Percentiles rank a stretch among this genome's conserved stretches.
Evolutionary conservation across 2,329 filamentous ascomycete genomes (phyloP).

Genomic region (Pyricularia grisea): DNA sequence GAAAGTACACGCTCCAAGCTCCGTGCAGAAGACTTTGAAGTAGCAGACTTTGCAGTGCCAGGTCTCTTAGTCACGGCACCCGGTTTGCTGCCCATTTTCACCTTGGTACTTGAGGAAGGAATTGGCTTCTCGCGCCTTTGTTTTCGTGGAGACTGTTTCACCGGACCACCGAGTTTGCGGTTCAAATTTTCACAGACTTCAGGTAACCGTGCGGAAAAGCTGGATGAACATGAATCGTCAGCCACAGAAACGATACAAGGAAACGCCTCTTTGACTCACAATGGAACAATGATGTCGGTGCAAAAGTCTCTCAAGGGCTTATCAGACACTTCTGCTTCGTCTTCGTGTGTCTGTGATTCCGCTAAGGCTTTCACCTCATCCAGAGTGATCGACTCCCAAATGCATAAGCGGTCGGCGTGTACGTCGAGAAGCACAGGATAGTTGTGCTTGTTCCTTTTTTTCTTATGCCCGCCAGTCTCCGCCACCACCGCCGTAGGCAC

Average conservation of each 20-base stretch:
- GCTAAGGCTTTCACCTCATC: conserved; percentile 44
- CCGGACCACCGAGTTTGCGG: conserved; percentile 66
- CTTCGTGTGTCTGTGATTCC: conserved; percentile 31
- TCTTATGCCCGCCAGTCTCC: conserved; percentile 24
- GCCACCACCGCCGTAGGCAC: conserved; percentile 17
- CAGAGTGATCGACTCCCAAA: conserved; percentile 70
- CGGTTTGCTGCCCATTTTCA: conserved; percentile 32
- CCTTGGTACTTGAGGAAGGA: conserved; percentile 25
- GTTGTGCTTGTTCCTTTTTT: conserved; percentile 55
- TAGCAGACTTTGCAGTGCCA: conserved; percentile 28
- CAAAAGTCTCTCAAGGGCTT: conserved; percentile 64
- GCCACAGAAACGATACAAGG: neutral
- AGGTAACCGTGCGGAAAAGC: conserved; percentile 68
- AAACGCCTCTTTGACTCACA: conserved; percentile 39
- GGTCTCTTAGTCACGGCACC: conserved; percentile 42
- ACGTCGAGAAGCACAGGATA: conserved; percentile 59
- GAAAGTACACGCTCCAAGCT: conserved; percentile 55
- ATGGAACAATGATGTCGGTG: conserved; percentile 70
- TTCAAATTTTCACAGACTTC: conserved; percentile 61
- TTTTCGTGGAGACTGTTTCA: conserved; percentile 43
- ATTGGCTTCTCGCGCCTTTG: conserved; percentile 25
- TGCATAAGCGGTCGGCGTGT: conserved; percentile 68
- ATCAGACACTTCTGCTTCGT: conserved; percentile 26
- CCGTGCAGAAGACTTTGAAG: conserved; percentile 30
- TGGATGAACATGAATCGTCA: conserved; percentile 17